phyloP scores from a whole-genome alignment of 768 basidiomycete species.

The Leucocoprinus leucothites region DNA sequence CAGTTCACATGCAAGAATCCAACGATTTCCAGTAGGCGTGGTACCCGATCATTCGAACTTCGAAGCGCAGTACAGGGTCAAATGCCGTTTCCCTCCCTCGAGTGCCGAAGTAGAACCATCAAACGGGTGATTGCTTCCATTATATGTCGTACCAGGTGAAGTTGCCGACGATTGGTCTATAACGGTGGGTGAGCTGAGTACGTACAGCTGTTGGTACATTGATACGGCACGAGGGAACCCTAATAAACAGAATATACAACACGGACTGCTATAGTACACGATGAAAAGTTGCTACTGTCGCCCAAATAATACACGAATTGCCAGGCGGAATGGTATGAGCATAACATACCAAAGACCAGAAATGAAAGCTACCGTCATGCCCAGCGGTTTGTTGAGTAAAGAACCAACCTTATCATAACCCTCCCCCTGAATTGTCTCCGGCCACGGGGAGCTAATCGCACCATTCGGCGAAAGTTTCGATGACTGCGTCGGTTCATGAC shows the following conservation, averaged over 20 bases:
- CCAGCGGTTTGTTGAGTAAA: background rate
- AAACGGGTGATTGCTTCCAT: no score
- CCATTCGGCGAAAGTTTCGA: background rate
- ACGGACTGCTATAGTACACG: no score
- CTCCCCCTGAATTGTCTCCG: background rate
- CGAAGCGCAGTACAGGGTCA: no score
- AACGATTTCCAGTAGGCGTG: no score
- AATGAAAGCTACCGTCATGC: background rate
- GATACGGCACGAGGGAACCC: background rate
- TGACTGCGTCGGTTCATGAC: background rate
- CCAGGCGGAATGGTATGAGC: background rate
- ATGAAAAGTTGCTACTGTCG: background rate
- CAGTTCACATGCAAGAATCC: no score
- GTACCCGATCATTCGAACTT: no score
- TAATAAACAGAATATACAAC: background rate
- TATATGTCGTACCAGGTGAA: no score
- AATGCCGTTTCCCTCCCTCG: no score
- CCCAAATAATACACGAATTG: slow-evolving; percentile 1
- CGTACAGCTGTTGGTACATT: no score
- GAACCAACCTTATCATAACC: background rate
- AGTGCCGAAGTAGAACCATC: no score
- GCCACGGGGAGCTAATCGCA: background rate
- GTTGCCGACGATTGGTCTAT: no score
- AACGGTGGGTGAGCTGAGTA: no score
- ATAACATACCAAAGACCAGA: background rate